Evolutionary conservation across 2,329 filamentous ascomycete species (phyloP), one percentile per base, ranked within the genome.

Genomic region (Penicillium italicum): DNA sequence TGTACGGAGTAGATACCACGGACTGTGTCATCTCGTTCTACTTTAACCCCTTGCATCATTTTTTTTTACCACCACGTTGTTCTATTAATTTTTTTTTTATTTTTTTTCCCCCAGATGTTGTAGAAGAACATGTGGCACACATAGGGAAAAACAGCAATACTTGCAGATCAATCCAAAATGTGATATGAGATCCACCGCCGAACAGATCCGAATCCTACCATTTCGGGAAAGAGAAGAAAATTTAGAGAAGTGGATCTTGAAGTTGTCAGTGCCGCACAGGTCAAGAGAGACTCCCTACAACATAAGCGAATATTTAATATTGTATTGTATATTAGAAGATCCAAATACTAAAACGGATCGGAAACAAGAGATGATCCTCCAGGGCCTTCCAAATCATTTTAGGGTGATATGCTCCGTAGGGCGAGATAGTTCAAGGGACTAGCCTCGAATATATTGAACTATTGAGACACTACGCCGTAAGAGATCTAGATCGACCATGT

Each of bases 311-410:
- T n/a, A n/a, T n/a, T n/a, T n/a, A n/a, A n/a, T n/a, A n/a, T n/a
- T n/a, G n/a, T n/a, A n/a, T n/a, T n/a, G n/a, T 9, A 33, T 20
- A 7, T 11, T 42, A n/a, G 3, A 18, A 42, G n/a, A 24, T 43
- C 1, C 10, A 34, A 31, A 38, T 8, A 40, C 47, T n/a, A 50
- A 43, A 41, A 11, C n/a, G 3, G 2, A 28, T 24, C 14, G 33
- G 8, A 38, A 30, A 22, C 12, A 40, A n/a, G 28, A 41, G 50
- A 48, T 48, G 44, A 53, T 53, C 44, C 49, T 38, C 51, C 34
- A 43, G 24, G 37, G 22, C 52, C 52, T 62, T 61, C 58, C 58
- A 64, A 64, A 61, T 64, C 54, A 59, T 58, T 33, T 44, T 30
- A 33, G 20, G 18, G 30, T 20, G 36, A 58, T 56, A 26, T 22